phyloP scores from a whole-genome alignment of 352 stramenopile species.

The Stephanocyclus meneghinianus region DNA sequence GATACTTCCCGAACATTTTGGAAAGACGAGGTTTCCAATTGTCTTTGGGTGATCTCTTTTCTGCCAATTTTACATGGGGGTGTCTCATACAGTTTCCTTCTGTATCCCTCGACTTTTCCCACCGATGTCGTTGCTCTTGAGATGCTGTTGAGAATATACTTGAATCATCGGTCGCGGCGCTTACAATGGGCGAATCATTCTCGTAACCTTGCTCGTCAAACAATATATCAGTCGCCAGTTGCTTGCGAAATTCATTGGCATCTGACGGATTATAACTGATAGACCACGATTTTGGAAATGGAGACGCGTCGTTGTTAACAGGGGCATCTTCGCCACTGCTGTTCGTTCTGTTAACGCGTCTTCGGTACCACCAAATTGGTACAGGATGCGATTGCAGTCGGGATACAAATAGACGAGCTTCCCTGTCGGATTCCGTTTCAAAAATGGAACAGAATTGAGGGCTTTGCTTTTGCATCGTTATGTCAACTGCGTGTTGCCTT shows the following conservation, averaged over 20 bases:
- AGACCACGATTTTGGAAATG: slow-evolving; percentile 41
- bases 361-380: slow-evolving; percentile 27
- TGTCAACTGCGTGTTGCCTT: too few species aligned
- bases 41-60: not conserved
- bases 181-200: not conserved
- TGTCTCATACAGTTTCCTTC: slow-evolving; percentile 15
- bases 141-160: slow-evolving; percentile 33
- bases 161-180: slow-evolving; percentile 19
- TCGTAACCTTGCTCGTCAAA: not conserved
- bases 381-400: slow-evolving; percentile 20
- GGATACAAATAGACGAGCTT: slow-evolving; percentile 5
- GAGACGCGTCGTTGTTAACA: slow-evolving; percentile 13
- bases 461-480: not conserved
- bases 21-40: slow-evolving; percentile 8
- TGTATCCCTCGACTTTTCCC: not conserved
- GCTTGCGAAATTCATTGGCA: slow-evolving; percentile 1
- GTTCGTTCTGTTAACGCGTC: not conserved
- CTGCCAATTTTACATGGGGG: slow-evolving; percentile 9
- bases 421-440: slow-evolving; percentile 7
- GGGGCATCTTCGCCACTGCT: not conserved
- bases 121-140: slow-evolving; percentile 14
- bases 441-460: not conserved
- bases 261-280: slow-evolving; percentile 9
- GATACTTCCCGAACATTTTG: slow-evolving; percentile 21
- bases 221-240: not conserved